Base-by-base conservation (phyloP, 345 rosid species). In the Draba incana region DNA sequence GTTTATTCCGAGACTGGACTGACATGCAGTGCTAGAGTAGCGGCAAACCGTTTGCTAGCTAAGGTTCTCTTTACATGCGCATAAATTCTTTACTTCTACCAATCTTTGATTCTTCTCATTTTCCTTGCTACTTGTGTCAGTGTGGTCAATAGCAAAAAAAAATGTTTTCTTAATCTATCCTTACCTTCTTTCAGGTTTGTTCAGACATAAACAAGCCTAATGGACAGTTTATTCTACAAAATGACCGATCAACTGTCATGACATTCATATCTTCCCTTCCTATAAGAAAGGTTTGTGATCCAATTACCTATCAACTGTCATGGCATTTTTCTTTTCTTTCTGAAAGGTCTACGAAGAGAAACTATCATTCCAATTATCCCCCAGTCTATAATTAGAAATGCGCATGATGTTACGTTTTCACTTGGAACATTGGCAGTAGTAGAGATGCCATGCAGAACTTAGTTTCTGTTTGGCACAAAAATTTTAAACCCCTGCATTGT, bases 11-110 rank as follows among this genome's bases (percentile, higher is more conserved):
- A 84, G 78, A 87, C 96, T 71, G 92, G 95, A 65, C 80, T 94
- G 76, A 94, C 97, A 62, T 94, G 99, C 75, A 91, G 99, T 75
- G 91, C 92, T 71, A 97, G 99, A 68, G 96, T 94, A 55, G 97
- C 84, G 10, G 86, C 97, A 81, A 94, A 94, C 78, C 95, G 83
- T 58, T 80, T 94, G 62, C 96, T 94, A 43, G 96, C 97, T 23
- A 91, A 94, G 95, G 97, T 94, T 76, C 47, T 16, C 15, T 43
- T 54, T 38, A 44, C 53, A 35, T 46, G 13, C 10, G 52, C 51
- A 66, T 44, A 35, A 44, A 1, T 16, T 37, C 27, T 58, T 14
- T 39, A 6, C 6, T n/a, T 66, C 16, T 4, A 7, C 23, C 20
- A 16, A 0, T n/a, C 10, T 23, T 20, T 30, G n/a, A 28, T 50